Percentiles rank a stretch among this genome's conserved stretches.
phyloP scores from a whole-genome alignment of 352 stramenopile genomes.

The Phytopythium litorale region DNA sequence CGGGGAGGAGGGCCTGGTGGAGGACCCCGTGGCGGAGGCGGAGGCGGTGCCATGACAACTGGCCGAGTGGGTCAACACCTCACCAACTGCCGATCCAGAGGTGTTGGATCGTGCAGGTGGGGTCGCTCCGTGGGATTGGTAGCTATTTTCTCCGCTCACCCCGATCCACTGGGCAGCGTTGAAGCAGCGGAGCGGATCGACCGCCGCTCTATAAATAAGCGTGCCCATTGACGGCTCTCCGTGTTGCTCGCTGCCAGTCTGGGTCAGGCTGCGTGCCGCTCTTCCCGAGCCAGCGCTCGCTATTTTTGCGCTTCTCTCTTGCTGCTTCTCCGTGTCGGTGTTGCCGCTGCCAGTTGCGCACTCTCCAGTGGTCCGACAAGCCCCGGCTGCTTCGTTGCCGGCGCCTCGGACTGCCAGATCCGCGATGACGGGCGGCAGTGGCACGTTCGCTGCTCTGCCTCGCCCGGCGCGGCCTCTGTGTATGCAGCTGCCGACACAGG shows the following conservation, averaged over 20 bases:
- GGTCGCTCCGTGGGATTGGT: not conserved
- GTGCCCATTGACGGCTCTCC: not conserved
- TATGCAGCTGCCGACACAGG: not conserved
- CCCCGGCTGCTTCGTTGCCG: not conserved
- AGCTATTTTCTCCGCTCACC: not conserved
- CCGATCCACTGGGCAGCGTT: not conserved
- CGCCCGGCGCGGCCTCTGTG: constrained; percentile 7
- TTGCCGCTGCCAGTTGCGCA: not conserved
- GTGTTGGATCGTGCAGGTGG: not conserved
- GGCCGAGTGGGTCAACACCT: not conserved
- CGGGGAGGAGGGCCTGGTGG: constrained; percentile 5
- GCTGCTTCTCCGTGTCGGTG: not conserved
- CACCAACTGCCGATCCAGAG: not conserved
- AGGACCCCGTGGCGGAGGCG: not conserved
- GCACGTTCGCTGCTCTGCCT: constrained; percentile 8
- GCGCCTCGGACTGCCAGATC: not conserved
- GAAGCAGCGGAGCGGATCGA: not conserved
- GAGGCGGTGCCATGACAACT: constrained; percentile 13
- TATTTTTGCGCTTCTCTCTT: not conserved
- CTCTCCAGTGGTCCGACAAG: not conserved
- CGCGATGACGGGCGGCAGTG: not conserved
- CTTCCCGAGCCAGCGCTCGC: not conserved
- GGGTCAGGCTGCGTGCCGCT: not conserved
- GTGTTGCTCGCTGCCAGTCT: not conserved
- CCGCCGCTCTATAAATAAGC: not conserved